phyloP scores from a whole-genome alignment of 352 stramenopile species.

The Pythium scleroteichum region DNA sequence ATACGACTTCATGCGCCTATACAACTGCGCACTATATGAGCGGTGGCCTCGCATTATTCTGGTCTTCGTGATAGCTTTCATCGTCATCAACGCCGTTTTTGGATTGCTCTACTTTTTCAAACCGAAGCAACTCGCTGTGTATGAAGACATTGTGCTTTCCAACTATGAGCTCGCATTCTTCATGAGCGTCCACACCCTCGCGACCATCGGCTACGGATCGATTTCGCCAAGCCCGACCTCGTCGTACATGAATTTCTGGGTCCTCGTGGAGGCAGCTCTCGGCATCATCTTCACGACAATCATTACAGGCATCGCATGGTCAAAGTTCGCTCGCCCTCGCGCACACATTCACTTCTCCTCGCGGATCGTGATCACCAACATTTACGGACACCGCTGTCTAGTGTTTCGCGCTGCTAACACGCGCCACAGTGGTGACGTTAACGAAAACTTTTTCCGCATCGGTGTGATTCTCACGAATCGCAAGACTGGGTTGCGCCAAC shows the following conservation, averaged over 20 bases:
- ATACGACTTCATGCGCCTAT: constrained; percentile 79
- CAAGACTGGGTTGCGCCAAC: constrained; percentile 75
- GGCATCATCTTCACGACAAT: constrained; percentile 82
- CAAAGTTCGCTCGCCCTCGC: constrained; percentile 77
- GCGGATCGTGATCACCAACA: constrained; percentile 61
- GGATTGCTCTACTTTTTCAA: constrained; percentile 63
- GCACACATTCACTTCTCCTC: constrained; percentile 85
- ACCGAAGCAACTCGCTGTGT: constrained; percentile 36
- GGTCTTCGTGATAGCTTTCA: constrained; percentile 69
- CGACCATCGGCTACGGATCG: constrained; percentile 80
- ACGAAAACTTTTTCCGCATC: constrained; percentile 84
- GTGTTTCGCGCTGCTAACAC: constrained; percentile 84
- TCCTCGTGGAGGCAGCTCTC: constrained; percentile 76
- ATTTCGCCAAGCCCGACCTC: constrained; percentile 51
- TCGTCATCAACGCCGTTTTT: constrained; percentile 67
- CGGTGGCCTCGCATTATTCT: constrained; percentile 71
- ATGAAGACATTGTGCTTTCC: constrained; percentile 47
- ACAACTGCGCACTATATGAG: constrained; percentile 74
- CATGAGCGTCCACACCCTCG: constrained; percentile 83
- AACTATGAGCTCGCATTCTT: constrained; percentile 74
- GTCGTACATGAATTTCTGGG: constrained; percentile 74
- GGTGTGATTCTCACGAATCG: constrained; percentile 82
- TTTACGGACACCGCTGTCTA: constrained; percentile 76
- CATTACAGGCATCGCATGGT: constrained; percentile 85
- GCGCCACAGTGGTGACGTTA: constrained; percentile 73